These are phyloP conservation scores for Russula ochroleuca DNA, from an alignment of 768 basidiomycete species.

Conservation along the genomic window DNA sequence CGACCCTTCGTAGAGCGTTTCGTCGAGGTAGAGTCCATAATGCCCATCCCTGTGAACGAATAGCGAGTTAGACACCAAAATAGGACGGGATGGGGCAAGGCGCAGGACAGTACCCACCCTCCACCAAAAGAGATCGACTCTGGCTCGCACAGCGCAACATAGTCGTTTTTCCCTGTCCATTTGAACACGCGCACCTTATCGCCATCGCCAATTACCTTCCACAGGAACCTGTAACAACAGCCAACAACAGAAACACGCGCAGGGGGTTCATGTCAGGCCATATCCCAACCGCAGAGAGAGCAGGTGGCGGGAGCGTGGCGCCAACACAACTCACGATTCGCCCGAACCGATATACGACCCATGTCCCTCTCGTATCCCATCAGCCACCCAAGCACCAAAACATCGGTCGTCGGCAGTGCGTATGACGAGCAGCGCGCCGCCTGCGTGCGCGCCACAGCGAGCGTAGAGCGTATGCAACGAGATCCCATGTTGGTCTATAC, in stretches of 20 bases:
- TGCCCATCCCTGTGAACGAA: conserved; percentile 59
- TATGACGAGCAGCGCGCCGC: conserved; percentile 58
- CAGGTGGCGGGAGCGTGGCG: background rate
- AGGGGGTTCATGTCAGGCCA: background rate
- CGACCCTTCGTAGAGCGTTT: conserved; percentile 74
- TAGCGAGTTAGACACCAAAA: conserved; percentile 10
- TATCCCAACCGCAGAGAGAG: no score
- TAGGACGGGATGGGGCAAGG: background rate
- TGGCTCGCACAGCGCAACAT: conserved; percentile 81
- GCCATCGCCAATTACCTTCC: conserved; percentile 49
- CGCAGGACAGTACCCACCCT: conserved; percentile 52
- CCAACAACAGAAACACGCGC: background rate
- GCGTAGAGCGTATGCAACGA: conserved; percentile 84
- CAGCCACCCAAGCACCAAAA: conserved; percentile 84
- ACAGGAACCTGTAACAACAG: conserved; percentile 59
- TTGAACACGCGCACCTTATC: conserved; percentile 57
- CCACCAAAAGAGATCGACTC: conserved; percentile 86
- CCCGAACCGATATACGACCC: conserved; percentile 80
- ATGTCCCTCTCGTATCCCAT: conserved; percentile 57
- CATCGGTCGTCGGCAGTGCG: conserved; percentile 57
- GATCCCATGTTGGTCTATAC: conserved; percentile 92
- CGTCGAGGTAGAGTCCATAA: conserved; percentile 87
- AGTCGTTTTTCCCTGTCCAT: conserved; percentile 88
- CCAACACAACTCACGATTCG: conserved; percentile 56
- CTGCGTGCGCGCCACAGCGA: conserved; percentile 47